phyloP scores from a whole-genome alignment of 108 stramenopile genomes.

The Fragilaria radians region DNA sequence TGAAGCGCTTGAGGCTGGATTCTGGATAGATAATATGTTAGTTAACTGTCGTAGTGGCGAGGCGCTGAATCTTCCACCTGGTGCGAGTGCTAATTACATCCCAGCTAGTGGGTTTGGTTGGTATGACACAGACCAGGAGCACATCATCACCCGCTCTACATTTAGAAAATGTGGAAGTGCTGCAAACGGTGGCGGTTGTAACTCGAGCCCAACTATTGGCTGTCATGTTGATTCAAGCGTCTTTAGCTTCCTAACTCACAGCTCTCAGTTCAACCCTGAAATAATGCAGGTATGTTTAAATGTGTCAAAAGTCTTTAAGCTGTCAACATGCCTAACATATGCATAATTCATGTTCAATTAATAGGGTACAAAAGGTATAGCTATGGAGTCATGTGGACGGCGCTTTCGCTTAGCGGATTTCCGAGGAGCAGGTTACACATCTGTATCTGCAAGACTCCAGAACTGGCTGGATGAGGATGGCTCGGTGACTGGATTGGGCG shows the following conservation, averaged over 20 bases:
- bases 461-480: conserved; percentile 36
- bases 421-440: conserved; percentile 1
- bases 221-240: conserved; percentile 17
- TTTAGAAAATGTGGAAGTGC: conserved; percentile 36
- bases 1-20: conserved; percentile 30
- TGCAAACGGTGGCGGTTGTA: conserved; percentile 21
- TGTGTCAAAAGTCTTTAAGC: too few species aligned
- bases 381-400: conserved; percentile 28
- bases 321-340: too few species aligned
- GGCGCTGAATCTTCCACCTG: conserved; percentile 6
- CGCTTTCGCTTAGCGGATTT: conserved; percentile 16
- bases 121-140: conserved; percentile 38
- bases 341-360: too few species aligned
- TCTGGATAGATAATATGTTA: conserved; percentile 31
- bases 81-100: background rate
- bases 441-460: conserved; percentile 17
- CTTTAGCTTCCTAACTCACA: conserved; percentile 28
- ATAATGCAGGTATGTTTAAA: conserved; percentile 17
- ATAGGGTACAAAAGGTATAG: conserved; percentile 19
- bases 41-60: conserved; percentile 30
- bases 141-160: conserved; percentile 24
- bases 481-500: conserved; percentile 12
- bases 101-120: conserved; percentile 23
- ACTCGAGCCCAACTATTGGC: conserved; percentile 10
- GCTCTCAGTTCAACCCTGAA: conserved; percentile 22